Evolutionary conservation across 2,329 filamentous ascomycete species (phyloP), one percentile per base, ranked within the genome.

Genomic region (Cytospora leucostoma): DNA sequence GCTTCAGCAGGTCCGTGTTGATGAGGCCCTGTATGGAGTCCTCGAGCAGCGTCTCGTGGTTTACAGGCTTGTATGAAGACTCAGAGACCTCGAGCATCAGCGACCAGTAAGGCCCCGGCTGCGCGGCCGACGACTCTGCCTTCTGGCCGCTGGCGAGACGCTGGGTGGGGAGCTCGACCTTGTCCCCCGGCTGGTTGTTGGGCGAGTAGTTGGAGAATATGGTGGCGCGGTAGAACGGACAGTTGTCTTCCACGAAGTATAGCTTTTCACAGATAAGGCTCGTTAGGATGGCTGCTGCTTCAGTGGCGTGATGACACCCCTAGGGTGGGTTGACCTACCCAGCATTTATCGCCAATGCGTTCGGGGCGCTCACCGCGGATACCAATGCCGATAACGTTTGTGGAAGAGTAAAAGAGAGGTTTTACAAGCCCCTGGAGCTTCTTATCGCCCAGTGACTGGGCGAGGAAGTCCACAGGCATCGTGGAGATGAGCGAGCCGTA

Each of bases 191-290:
- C 82, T 98, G 95, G 84, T 99, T 99, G 87, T 96, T 88, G 59
- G 94, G 95, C 27, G 95, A 98, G 86, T 99, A 99, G 87, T 99
- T 99, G 79, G 94, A 98, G 87, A 99, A 99, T 82, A 99, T 98
- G 74, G 95, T 99, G 74, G 95, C 95, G 71, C 95, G 92, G 85
- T 99, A 99, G 85, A 99, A 99, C 75, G 93, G 93, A 84, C 93
- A 97, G 85, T 99, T 90, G 78, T 97, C 90, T 79, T 99, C 95
- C 67, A 95, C 95, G 88, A 98, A 99, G 87, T 99, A 99, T 69
- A 99, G 84, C 88, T 89, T 27, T 27, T 27, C 4, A 27, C 27
- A 27, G 17, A 6, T 62, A 15, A 33, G 2, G 15, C 0, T 17
- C 15, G 76, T 70, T 44, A 64, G 61, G 35, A 53, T 13, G 75